These are phyloP conservation scores for Dunaliella primolecta DNA, from an alignment of 139 green algal species.

Conservation along the genomic window DNA sequence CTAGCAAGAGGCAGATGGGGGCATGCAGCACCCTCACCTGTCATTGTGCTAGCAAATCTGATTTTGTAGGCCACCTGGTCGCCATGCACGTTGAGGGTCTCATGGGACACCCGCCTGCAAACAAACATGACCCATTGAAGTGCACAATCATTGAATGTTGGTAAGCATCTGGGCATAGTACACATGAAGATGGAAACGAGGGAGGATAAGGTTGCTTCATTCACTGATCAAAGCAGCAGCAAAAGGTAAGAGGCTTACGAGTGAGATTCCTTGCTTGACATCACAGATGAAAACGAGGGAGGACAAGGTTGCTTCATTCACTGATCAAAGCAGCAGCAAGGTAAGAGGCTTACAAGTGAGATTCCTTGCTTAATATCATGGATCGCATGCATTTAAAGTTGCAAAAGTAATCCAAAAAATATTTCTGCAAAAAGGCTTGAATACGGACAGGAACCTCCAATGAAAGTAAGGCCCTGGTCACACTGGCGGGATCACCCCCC, in stretches of 20 bases:
- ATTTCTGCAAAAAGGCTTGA: too few species aligned
- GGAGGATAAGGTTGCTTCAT: not conserved
- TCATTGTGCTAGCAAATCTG: constrained; percentile 51
- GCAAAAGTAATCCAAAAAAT: too few species aligned
- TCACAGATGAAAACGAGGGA: not conserved
- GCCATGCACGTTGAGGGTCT: constrained; percentile 57
- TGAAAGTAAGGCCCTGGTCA: too few species aligned
- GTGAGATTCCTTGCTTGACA: not conserved
- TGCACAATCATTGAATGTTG: too few species aligned
- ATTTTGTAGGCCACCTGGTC: constrained; percentile 52
- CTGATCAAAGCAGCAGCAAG: not conserved
- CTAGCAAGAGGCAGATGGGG: too few species aligned
- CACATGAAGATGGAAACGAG: not conserved
- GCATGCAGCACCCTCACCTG: constrained; percentile 25
- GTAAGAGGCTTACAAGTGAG: not conserved
- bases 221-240: not conserved
- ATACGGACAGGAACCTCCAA: too few species aligned
- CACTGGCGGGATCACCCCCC: too few species aligned
- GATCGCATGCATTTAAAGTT: too few species aligned
- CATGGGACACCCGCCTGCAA: constrained; percentile 54
- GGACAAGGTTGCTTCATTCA: not conserved
- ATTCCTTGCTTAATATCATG: not conserved
- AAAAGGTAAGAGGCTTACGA: not conserved
- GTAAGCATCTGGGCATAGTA: too few species aligned
- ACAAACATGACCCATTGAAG: not conserved